Evolutionary conservation across 2,329 filamentous ascomycete genomes (phyloP), one percentile per base, ranked within the genome.

Genomic region (Fusarium concolor): DNA sequence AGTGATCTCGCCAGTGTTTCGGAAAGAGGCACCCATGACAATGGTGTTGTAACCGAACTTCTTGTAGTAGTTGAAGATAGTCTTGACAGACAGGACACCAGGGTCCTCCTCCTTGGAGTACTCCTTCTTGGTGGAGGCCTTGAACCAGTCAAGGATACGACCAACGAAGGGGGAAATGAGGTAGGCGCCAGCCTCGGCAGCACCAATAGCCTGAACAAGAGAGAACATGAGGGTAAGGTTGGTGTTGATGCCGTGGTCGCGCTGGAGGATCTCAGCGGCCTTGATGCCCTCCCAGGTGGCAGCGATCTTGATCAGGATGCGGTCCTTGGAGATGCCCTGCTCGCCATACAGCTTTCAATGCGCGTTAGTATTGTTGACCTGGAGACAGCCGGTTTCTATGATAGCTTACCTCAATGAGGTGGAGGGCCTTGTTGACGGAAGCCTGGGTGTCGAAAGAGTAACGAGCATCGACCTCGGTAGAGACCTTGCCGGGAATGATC

Each of bases 31-130:
- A 79, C 96, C 96, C 96, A 99, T 99, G 84, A 99, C 96, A 76
- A 98, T 97, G 82, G 96, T 99, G 77, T 97, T 97, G 91, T 99
- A 97, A 82, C 92, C 93, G 82, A 86, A 93, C 89, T 98, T 98
- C 93, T 99, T 99, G 92, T 99, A 99, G 92, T 99, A 99, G 89
- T 99, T 96, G 90, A 91, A 99, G 86, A 99, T 99, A 82, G 77
- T 79, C 87, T 95, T 88, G 79, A 99, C 96, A 72, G 92, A 95
- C 85, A 93, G 88, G 82, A 99, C 96, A 86, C 96, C 96, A 59
- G 96, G 96, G 86, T 99, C 96, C 81, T 97, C 92, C 82, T 92
- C 85, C 81, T 93, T 88, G 80, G 86, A 78, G 90, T 94, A 99
- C 74, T 96, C 92, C 89, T 96, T 94, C 90, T 97, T 97, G 82